Percentiles rank a stretch among this genome's conserved stretches.
These are phyloP conservation scores for Sphagnum tenellum DNA, from an alignment of 225 moss, liverwort and hornwort genomes.

Conservation along the genomic window DNA sequence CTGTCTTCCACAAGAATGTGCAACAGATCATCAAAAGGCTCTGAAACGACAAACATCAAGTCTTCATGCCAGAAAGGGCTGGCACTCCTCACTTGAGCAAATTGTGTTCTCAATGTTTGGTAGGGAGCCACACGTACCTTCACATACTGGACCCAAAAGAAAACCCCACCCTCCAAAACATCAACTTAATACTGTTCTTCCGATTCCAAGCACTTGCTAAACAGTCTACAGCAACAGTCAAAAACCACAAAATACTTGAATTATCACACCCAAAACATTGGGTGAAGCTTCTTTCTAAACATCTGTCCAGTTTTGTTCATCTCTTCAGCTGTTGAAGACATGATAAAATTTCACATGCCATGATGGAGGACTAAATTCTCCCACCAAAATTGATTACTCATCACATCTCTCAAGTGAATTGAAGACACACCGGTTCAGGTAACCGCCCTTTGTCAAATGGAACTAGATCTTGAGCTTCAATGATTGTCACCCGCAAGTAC, in stretches of 20 bases:
- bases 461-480: constrained; percentile 84
- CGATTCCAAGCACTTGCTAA: too few relatives aligned
- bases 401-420: too few relatives aligned
- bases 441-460: constrained; percentile 34
- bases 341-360: too few relatives aligned
- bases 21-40: constrained; percentile 87
- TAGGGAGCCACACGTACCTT: constrained; percentile 61
- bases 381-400: too few relatives aligned
- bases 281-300: too few relatives aligned
- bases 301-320: too few relatives aligned
- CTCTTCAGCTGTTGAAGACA: too few relatives aligned
- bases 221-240: too few relatives aligned
- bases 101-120: constrained; percentile 45
- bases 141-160: constrained; percentile 41
- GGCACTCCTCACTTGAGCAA: constrained; percentile 25
- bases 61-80: constrained; percentile 83
- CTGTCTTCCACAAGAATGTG: constrained; percentile 57
- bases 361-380: too few relatives aligned
- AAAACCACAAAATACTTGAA: too few relatives aligned
- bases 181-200: too few relatives aligned
- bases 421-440: constrained; percentile 44
- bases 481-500: constrained; percentile 77
- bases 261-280: too few relatives aligned
- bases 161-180: background rate
- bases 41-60: constrained; percentile 82